Evolutionary conservation across 306 rosid genomes (phyloP), one percentile per base, ranked within the genome.

Genomic region (Amphicarpaea edgeworthii): DNA sequence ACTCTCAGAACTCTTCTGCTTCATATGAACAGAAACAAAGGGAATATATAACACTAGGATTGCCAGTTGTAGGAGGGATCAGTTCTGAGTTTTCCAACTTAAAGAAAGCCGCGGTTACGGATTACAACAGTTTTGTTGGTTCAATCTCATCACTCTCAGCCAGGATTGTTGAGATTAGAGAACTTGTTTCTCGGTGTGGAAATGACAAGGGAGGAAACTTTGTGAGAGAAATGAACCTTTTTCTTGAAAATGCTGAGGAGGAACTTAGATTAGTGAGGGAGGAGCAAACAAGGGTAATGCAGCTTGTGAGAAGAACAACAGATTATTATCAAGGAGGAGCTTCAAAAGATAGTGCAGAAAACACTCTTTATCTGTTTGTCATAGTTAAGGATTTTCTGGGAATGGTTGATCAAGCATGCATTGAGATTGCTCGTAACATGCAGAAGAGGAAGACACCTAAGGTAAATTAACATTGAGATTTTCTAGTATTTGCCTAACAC

Each of bases 61-160:
- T 96, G 65, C 93, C 98, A 6, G 79, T 89, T 28, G 93, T 96
- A 3, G 99, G 99, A 83, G 99, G 99, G 38, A 74, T 96, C n/a
- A 96, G 98, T 80, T 42, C 91, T 0, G 96, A 90, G 77, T 92
- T 92, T 78, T 84, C 93, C 28, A 86, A 84, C 23, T 93, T 89
- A 34, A 96, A 88, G 88, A 92, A 92, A 86, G 91, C 93, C 7
- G 91, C 98, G 9, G 5, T 73, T 0, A 70, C 80, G 62, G 97
- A 96, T 70, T 87, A 87, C 68, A 90, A 76, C 53, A 85, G 45
- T 77, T 87, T 90, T 16, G 69, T 81, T 7, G 58, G 81, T 28
- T 70, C 89, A 2, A 77, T 77, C 66, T 55, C 99, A 17, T 68
- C 82, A 14, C 91, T 96, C 49, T 83, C 88, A 6, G 42, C 78